phyloP scores from a whole-genome alignment of 768 basidiomycete species.

The Pleurotus djamor region DNA sequence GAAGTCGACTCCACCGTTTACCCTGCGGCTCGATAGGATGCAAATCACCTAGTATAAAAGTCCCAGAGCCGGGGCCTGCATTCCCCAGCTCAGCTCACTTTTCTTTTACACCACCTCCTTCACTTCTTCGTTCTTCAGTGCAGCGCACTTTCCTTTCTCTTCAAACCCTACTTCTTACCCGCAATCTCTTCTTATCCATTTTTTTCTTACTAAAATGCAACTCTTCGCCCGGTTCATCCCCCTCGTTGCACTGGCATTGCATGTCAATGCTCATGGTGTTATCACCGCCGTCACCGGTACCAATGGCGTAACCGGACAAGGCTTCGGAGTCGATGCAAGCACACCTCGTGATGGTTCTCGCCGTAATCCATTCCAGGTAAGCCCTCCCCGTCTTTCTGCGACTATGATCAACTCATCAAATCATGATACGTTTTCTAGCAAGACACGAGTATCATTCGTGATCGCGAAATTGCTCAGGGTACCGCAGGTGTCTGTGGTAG shows the following conservation, averaged over 20 bases:
- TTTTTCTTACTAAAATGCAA: neutral
- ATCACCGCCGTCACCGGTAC: neutral
- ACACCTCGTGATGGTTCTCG: neutral
- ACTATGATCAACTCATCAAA: neutral
- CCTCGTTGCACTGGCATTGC: neutral
- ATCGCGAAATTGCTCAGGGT: neutral
- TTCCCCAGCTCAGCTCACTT: neutral
- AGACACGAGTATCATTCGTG: constrained; percentile 5
- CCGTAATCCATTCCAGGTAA: constrained; percentile 20
- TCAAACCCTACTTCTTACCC: neutral
- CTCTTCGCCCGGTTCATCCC: constrained; percentile 13
- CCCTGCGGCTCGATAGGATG: too few relatives aligned
- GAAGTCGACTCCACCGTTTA: too few relatives aligned
- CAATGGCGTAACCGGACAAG: neutral
- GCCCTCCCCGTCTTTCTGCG: neutral
- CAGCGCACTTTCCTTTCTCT: neutral
- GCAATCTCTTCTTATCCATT: neutral
- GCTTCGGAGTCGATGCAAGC: neutral
- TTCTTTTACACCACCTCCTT: neutral
- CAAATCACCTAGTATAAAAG: too few relatives aligned
- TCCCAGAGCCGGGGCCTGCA: neutral
- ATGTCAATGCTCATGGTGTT: constrained; percentile 1
- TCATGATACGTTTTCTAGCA: neutral
- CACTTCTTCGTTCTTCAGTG: neutral
- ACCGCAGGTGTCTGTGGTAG: constrained; percentile 2